These are phyloP conservation scores for Aspergillus melleus DNA, from an alignment of 2,329 filamentous ascomycete species.

Conservation along the genomic window DNA sequence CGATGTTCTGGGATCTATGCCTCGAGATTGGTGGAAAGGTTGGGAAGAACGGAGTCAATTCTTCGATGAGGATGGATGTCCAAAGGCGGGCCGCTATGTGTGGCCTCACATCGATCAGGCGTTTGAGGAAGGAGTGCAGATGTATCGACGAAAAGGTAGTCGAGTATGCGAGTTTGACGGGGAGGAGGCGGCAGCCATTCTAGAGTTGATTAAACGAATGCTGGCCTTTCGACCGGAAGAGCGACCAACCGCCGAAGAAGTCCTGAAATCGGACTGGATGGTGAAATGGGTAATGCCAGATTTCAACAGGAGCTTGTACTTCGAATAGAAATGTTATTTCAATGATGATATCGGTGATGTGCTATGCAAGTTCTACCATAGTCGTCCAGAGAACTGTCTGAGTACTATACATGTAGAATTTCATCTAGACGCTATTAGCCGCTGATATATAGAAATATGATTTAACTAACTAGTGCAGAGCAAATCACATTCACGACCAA, in stretches of 20 bases:
- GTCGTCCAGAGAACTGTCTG: too few relatives aligned
- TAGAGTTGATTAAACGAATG: not conserved
- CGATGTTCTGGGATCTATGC: conserved; percentile 23
- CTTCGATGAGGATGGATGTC: conserved; percentile 18
- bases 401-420: too few relatives aligned
- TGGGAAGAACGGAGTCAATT: conserved; percentile 17
- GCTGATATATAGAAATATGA: too few relatives aligned
- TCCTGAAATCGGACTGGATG: not conserved
- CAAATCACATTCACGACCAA: too few relatives aligned
- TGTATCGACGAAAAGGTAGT: conserved; percentile 10
- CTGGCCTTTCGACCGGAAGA: not conserved
- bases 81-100: conserved; percentile 19
- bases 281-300: not conserved
- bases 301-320: not conserved
- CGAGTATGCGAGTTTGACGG: not conserved
- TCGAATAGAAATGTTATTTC: too few relatives aligned
- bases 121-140: conserved; percentile 16
- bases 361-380: too few relatives aligned
- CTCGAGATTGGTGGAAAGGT: conserved; percentile 17
- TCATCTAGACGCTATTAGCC: too few relatives aligned
- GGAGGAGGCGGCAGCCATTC: not conserved
- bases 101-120: conserved; percentile 9
- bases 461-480: too few relatives aligned
- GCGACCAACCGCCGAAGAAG: too few relatives aligned
- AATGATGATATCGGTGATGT: too few relatives aligned